Conservation (phyloP, 164 flowering plant genomes). For the Akebia trifoliata region DNA sequence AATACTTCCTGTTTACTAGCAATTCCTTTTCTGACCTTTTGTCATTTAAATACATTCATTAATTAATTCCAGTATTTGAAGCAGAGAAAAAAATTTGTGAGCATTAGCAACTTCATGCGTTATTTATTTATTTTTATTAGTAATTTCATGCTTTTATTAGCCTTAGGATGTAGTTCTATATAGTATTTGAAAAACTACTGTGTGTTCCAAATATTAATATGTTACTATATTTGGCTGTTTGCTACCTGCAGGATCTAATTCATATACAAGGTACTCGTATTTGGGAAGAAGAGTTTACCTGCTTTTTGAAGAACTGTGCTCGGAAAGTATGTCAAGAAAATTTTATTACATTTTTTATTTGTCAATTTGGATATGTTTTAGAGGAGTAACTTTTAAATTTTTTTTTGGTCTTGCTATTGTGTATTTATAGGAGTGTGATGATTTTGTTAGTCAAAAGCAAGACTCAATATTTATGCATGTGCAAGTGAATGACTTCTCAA, state of each 20-base stretch:
- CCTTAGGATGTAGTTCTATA: too few relatives aligned
- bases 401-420: not conserved
- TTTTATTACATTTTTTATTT: not conserved
- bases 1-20: too few relatives aligned
- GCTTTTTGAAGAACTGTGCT: constrained; percentile 17
- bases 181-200: not conserved
- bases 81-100: too few relatives aligned
- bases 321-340: constrained; percentile 12
- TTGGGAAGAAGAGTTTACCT: constrained; percentile 26
- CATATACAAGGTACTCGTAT: constrained; percentile 16
- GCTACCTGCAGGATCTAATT: constrained; percentile 22
- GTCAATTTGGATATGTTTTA: not conserved
- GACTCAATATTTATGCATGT: constrained; percentile 9
- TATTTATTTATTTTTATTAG: too few relatives aligned
- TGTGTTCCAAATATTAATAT: not conserved
- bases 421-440: constrained; percentile 17
- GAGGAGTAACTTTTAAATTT: not conserved
- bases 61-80: too few relatives aligned
- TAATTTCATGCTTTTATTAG: too few relatives aligned
- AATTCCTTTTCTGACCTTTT: too few relatives aligned
- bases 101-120: too few relatives aligned
- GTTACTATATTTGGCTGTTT: not conserved
- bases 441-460: constrained; percentile 10
- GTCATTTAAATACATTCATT: too few relatives aligned
- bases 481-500: constrained; percentile 18